Conservation (phyloP, 2,329 filamentous ascomycete species). For the Epichloe elymi region DNA sequence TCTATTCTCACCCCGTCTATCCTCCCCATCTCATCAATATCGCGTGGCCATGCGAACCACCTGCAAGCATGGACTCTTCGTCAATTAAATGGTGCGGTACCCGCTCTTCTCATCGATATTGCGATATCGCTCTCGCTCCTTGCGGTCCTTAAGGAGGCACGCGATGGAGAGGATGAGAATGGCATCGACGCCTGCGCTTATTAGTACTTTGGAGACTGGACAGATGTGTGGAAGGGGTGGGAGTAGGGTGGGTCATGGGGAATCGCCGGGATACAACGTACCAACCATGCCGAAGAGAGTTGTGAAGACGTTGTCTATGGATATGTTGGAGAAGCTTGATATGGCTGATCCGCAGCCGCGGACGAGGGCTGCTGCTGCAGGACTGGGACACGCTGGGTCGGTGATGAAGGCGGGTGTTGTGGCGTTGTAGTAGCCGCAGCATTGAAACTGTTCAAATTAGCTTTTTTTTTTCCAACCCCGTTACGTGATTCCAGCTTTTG, state of each 20-base stretch:
- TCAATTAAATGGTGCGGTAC: slow-evolving; percentile 30
- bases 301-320: slow-evolving; percentile 67
- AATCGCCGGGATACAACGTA: slow-evolving; percentile 15
- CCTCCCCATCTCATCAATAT: not conserved
- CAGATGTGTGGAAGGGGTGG: slow-evolving; percentile 1
- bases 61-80: not conserved
- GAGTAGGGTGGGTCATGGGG: too few relatives aligned
- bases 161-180: slow-evolving; percentile 57
- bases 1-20: not conserved
- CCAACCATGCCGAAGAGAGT: slow-evolving; percentile 68
- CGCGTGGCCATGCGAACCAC: not conserved
- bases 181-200: slow-evolving; percentile 39
- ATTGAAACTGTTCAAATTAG: slow-evolving; percentile 45
- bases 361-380: slow-evolving; percentile 55
- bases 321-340: slow-evolving; percentile 53
- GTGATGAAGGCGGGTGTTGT: slow-evolving; percentile 59
- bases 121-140: slow-evolving; percentile 65
- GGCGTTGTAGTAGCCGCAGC: slow-evolving; percentile 68
- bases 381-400: slow-evolving; percentile 54
- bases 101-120: slow-evolving; percentile 72
- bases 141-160: slow-evolving; percentile 68
- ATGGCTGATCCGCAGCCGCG: slow-evolving; percentile 58
- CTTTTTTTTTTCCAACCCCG: not conserved
- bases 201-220: slow-evolving; percentile 11
- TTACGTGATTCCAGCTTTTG: not conserved